Evolutionary conservation across 2,329 filamentous ascomycete genomes (phyloP).

Genomic region (Talaromyces piceae): DNA sequence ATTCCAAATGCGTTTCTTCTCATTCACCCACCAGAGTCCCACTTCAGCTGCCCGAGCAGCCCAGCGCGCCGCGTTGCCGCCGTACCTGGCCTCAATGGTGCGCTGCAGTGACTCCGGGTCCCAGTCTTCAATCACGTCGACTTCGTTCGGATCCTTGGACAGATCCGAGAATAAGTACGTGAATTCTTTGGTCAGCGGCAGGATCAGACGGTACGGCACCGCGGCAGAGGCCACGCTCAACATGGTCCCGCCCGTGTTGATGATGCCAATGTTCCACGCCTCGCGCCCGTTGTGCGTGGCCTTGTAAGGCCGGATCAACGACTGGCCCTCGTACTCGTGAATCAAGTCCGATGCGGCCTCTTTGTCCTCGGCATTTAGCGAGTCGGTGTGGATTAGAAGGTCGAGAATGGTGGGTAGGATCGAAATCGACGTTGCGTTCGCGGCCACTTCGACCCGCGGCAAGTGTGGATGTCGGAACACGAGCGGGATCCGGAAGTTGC

Average conservation of each 20-base stretch:
- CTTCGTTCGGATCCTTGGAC: constrained; percentile 27
- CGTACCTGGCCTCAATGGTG: constrained; percentile 19
- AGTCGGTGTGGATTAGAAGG: constrained; percentile 35
- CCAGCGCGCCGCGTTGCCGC: constrained; percentile 30
- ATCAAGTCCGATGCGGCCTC: constrained; percentile 33
- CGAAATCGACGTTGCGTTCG: constrained; percentile 36
- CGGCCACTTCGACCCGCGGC: constrained; percentile 33
- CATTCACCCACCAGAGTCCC: constrained; percentile 33
- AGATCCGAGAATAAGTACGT: constrained; percentile 30
- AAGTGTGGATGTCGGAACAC: constrained; percentile 39
- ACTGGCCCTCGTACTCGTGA: constrained; percentile 42
- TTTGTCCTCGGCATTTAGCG: constrained; percentile 26
- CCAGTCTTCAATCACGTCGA: constrained; percentile 26
- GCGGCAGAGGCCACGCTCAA: constrained; percentile 65
- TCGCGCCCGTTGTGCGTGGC: constrained; percentile 25
- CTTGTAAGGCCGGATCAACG: constrained; percentile 37
- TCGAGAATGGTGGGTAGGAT: constrained; percentile 43
- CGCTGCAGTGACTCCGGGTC: constrained; percentile 21
- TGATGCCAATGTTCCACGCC: constrained; percentile 28
- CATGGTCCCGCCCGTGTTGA: constrained; percentile 40
- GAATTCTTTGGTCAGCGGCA: constrained; percentile 71
- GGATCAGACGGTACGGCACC: constrained; percentile 61
- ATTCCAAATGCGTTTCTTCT: constrained; percentile 23
- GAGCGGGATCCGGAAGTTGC: constrained; percentile 39
- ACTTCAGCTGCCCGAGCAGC: constrained; percentile 29